These are phyloP conservation scores for Yarrowia galli DNA, from an alignment of 1,139 yeast genomes.

Conservation along the genomic window DNA sequence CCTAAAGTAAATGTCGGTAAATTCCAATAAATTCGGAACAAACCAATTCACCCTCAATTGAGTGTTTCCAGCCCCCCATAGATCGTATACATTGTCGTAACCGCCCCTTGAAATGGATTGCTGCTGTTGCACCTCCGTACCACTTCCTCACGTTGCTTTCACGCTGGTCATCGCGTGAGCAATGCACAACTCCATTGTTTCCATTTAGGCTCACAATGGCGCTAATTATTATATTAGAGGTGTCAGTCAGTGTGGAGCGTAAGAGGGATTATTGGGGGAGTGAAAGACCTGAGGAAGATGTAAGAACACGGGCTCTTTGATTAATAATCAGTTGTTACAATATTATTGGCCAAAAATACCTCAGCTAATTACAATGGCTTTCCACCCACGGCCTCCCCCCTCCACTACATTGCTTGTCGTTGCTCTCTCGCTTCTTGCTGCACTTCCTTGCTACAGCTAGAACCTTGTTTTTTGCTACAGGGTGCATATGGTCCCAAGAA, in stretches of 20 bases:
- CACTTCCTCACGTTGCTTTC: slow-evolving; percentile 8
- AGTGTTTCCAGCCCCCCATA: no score
- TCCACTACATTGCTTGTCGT: neutral
- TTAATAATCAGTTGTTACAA: no score
- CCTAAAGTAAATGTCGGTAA: no score
- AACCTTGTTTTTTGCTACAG: slow-evolving; percentile 2
- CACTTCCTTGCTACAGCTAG: slow-evolving; percentile 36
- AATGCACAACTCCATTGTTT: slow-evolving; percentile 29
- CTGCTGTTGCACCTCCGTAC: neutral
- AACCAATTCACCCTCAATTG: neutral
- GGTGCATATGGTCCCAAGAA: slow-evolving; percentile 15
- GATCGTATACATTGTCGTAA: no score
- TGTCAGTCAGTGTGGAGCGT: neutral
- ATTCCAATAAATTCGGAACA: no score
- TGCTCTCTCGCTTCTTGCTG: slow-evolving; percentile 17
- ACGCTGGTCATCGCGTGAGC: slow-evolving; percentile 36
- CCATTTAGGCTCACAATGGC: slow-evolving; percentile 16
- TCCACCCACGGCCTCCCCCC: no score
- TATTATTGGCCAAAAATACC: neutral
- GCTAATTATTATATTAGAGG: neutral
- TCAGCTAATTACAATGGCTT: no score
- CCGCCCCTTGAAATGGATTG: no score
- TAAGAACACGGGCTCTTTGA: no score
- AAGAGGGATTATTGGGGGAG: no score
- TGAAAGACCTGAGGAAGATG: no score